These are phyloP conservation scores for Patellifolia procumbens DNA, from an alignment of 179 eudicot species.

Conservation along the genomic window DNA sequence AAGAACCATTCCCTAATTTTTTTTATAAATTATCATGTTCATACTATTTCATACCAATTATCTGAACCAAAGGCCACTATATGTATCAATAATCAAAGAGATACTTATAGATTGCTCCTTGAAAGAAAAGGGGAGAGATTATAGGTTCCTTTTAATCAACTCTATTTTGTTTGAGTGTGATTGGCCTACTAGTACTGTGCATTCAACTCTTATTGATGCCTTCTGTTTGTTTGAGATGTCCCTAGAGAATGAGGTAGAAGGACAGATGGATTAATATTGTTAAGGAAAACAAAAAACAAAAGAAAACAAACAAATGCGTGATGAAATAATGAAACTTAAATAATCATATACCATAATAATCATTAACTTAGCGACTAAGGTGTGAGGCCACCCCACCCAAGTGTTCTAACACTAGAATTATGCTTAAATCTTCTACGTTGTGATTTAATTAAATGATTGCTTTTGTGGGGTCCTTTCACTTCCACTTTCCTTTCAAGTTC, in stretches of 20 bases:
- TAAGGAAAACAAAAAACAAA: background rate
- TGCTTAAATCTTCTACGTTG: background rate
- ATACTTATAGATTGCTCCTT: too few species aligned
- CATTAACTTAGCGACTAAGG: slow-evolving; percentile 10
- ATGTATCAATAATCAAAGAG: too few species aligned
- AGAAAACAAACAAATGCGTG: background rate
- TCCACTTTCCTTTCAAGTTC: slow-evolving; percentile 5
- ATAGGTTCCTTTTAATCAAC: too few species aligned
- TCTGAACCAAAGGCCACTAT: too few species aligned
- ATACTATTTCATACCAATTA: too few species aligned
- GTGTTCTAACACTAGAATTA: background rate
- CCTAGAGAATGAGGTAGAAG: background rate
- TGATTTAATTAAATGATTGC: background rate
- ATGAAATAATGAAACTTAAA: slow-evolving; percentile 9
- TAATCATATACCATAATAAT: background rate
- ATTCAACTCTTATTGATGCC: background rate
- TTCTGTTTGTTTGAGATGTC: background rate
- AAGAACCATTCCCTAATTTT: too few species aligned
- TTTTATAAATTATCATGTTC: too few species aligned
- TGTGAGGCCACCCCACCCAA: slow-evolving; percentile 7
- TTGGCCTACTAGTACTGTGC: background rate
- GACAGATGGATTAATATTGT: background rate
- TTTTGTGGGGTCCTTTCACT: slow-evolving; percentile 17
- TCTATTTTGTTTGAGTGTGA: too few species aligned
- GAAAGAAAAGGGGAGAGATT: too few species aligned